Evolutionary conservation across 2,329 filamentous ascomycete species (phyloP).

Genomic region (Seiridium unicorne): DNA sequence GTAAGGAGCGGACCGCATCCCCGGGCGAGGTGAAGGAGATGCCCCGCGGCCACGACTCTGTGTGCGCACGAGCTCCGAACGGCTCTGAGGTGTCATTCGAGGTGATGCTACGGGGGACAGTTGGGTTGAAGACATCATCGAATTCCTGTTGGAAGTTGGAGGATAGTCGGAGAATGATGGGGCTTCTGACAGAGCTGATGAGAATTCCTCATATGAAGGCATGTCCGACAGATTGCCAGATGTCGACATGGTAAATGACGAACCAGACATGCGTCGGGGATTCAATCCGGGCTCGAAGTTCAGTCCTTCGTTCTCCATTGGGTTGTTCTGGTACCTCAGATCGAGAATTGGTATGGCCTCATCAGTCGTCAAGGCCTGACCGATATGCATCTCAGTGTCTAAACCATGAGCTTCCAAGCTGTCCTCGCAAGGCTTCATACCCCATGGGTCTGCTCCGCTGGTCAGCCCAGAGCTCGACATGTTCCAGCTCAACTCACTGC

Average conservation of each 20-base stretch:
- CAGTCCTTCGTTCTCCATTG: conserved; percentile 49
- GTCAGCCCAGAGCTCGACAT: conserved; percentile 18
- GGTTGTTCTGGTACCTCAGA: conserved; percentile 48
- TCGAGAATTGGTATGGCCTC: conserved; percentile 63
- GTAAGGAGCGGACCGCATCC: conserved; percentile 68
- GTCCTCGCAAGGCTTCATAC: conserved; percentile 56
- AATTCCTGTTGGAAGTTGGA: conserved; percentile 64
- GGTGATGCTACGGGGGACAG: conserved; percentile 73
- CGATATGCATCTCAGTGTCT: conserved; percentile 58
- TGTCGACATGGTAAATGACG: conserved; percentile 72
- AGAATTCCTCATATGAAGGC: conserved; percentile 70
- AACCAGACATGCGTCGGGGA: conserved; percentile 66
- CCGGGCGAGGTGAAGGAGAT: conserved; percentile 69
- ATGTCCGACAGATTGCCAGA: conserved; percentile 65
- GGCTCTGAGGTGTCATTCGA: conserved; percentile 59
- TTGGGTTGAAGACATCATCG: conserved; percentile 68
- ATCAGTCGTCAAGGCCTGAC: conserved; percentile 61
- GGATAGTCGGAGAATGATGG: conserved; percentile 70
- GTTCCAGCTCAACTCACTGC: conserved; percentile 37
- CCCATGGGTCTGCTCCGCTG: conserved; percentile 41
- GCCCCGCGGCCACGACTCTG: conserved; percentile 65
- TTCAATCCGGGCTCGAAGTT: conserved; percentile 52
- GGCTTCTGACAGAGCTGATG: conserved; percentile 63
- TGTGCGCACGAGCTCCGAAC: conserved; percentile 60
- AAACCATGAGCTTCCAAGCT: conserved; percentile 53